A percentile compares a stretch with the other conserved stretches of the same genome.
These are phyloP conservation scores for Ustilago bromivora DNA, from an alignment of 1,284 basidiomycete genomes.

Conservation along the genomic window DNA sequence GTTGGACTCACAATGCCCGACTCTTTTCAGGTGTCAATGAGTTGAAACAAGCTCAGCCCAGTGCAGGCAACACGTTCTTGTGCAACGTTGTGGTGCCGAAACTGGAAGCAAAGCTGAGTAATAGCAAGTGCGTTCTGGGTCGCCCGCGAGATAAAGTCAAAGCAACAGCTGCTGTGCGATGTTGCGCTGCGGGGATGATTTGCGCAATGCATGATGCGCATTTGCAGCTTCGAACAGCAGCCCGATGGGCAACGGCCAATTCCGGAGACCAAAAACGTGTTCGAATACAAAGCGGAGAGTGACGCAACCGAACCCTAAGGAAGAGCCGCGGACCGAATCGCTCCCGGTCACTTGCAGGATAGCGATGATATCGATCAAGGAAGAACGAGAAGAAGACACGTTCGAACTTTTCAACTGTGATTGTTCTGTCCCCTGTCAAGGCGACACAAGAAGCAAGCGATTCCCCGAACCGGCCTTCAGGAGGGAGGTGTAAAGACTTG, in stretches of 20 bases:
- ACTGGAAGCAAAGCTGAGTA: not conserved
- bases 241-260: slow-evolving; percentile 9
- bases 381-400: not conserved
- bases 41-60: not conserved
- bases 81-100: not conserved
- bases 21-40: not conserved
- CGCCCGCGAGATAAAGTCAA: not conserved
- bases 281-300: not conserved
- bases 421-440: no score
- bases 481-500: no score
- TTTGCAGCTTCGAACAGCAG: slow-evolving; percentile 1
- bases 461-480: no score
- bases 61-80: not conserved
- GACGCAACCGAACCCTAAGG: not conserved
- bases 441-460: no score
- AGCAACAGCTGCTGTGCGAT: not conserved
- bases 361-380: slow-evolving; percentile 9
- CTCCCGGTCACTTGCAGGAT: not conserved
- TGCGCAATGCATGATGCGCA: slow-evolving; percentile 5
- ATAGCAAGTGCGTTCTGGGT: not conserved
- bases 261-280: slow-evolving; percentile 8
- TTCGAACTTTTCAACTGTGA: slow-evolving; percentile 4
- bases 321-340: slow-evolving; percentile 10
- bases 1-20: not conserved
- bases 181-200: slow-evolving; percentile 2